These are phyloP conservation scores for Lachancea thermotolerans DNA, from an alignment of 805 yeast genomes.

Conservation along the genomic window DNA sequence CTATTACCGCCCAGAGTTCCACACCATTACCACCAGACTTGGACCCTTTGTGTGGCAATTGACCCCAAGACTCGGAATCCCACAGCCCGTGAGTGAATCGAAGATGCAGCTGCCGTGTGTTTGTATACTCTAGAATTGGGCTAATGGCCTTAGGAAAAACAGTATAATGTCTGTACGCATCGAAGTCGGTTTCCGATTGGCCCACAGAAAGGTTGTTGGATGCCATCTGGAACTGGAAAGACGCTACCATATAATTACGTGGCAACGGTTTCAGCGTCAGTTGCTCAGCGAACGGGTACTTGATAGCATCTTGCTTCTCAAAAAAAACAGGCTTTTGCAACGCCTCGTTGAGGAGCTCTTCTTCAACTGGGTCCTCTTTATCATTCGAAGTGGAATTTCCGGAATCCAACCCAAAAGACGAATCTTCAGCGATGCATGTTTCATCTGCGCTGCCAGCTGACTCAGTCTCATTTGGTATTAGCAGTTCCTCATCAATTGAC, in stretches of 20 bases:
- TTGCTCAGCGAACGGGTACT: conserved; percentile 52
- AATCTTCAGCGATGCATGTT: background rate
- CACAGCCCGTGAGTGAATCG: conserved; percentile 93
- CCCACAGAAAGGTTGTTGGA: conserved; percentile 40
- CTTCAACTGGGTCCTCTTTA: background rate
- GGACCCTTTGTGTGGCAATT: conserved; percentile 63
- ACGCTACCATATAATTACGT: conserved; percentile 59
- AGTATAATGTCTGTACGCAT: conserved; percentile 43
- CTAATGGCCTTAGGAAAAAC: conserved; percentile 78
- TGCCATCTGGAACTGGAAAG: conserved; percentile 60
- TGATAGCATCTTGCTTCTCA: conserved; percentile 1
- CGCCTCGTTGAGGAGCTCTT: background rate
- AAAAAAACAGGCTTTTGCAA: background rate
- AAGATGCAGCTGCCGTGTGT: conserved; percentile 69
- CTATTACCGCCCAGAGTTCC: conserved; percentile 83
- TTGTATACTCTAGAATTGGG: conserved; percentile 61
- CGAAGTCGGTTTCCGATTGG: conserved; percentile 16
- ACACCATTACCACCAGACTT: conserved; percentile 91
- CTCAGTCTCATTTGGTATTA: conserved; percentile 3
- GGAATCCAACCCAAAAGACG: no score
- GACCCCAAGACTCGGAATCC: conserved; percentile 86
- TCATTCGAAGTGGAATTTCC: background rate
- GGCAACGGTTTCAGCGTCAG: conserved; percentile 64
- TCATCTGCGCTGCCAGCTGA: conserved; percentile 5
- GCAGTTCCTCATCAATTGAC: conserved; percentile 6